Base-by-base conservation (phyloP, 129 eudicot genomes). In the Solidago caesia region DNA sequence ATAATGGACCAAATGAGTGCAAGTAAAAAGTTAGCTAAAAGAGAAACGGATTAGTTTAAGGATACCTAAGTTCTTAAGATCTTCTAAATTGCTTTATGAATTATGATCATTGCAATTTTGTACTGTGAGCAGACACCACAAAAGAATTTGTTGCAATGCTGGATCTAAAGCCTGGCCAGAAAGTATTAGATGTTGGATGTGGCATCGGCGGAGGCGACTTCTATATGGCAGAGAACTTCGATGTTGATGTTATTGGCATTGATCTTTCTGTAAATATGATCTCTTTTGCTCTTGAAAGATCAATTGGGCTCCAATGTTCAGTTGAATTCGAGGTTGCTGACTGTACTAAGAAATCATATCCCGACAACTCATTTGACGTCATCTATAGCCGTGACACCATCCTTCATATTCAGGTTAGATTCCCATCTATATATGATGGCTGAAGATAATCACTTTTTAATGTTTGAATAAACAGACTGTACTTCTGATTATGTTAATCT, bases 171-270 rank as follows among this genome's bases (percentile, higher is more conserved):
- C 92, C 96, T 4, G 97, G 99, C n/a, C 95, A 91, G 82, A 95
- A 89, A 72, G 99, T 95, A 51, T 80, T 95, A 26, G 99, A 95
- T 73, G 99, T 95, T 55, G 99, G 99, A 45, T 95, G 99, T 83
- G 99, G 99, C 73, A 95, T 95, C 9, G 99, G 99, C 13, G 99
- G 99, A 76, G 99, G 96, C 59, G 96, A 95, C 77, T 95, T 95
- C 73, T 91, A 95, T 81, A 95, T 95, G 99, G 96, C 97, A 44
- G 97, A 95, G 68, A 87, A 81, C 64, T 89, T 87, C 62, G 92
- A 91, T 78, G 99, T 95, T 60, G 90, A 95, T 73, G 99, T 95
- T 64, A 83, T 95, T 51, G 99, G 94, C 76, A 95, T 95, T 57
- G 99, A 95, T 80, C 99, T 95, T 74, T 95, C 99, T 52, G 77